These are phyloP conservation scores for Lasiosphaeria ovina DNA, from an alignment of 495 filamentous ascomycete genomes.

Conservation along the genomic window DNA sequence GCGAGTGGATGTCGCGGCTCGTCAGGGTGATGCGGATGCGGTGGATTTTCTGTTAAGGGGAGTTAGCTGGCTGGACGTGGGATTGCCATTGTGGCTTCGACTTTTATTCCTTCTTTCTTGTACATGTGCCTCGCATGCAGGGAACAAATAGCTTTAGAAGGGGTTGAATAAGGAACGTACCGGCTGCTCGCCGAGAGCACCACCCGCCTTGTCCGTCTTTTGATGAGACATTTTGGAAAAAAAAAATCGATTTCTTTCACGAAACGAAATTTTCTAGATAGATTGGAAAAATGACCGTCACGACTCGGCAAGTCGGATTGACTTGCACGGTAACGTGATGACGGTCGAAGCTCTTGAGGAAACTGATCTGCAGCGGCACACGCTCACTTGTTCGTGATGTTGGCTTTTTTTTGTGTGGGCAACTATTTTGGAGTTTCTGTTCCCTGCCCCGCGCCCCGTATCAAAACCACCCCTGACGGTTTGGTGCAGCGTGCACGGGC, in stretches of 20 bases:
- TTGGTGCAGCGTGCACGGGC: too few species aligned
- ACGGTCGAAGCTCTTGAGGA: neutral
- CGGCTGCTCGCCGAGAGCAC: neutral
- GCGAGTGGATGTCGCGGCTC: neutral
- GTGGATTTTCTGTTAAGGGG: neutral
- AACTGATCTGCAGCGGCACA: neutral
- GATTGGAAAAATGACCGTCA: neutral
- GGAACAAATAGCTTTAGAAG: neutral
- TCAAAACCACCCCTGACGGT: too few species aligned
- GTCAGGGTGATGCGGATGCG: slow-evolving; percentile 2
- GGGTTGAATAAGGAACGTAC: neutral
- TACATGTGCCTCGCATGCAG: too few species aligned
- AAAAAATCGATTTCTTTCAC: neutral
- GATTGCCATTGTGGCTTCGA: too few species aligned
- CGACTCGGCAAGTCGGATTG: neutral
- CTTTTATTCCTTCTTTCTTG: too few species aligned
- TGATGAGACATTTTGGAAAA: neutral
- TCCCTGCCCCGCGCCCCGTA: too few species aligned
- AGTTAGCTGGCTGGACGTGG: neutral
- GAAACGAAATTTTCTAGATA: slow-evolving; percentile 1
- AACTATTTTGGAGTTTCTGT: neutral
- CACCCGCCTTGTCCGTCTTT: neutral
- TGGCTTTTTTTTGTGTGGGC: neutral
- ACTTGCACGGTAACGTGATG: slow-evolving; percentile 3
- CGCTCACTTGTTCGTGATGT: neutral